phyloP scores from a whole-genome alignment of 2,329 filamentous ascomycete genomes.

The Microsporum canis region DNA sequence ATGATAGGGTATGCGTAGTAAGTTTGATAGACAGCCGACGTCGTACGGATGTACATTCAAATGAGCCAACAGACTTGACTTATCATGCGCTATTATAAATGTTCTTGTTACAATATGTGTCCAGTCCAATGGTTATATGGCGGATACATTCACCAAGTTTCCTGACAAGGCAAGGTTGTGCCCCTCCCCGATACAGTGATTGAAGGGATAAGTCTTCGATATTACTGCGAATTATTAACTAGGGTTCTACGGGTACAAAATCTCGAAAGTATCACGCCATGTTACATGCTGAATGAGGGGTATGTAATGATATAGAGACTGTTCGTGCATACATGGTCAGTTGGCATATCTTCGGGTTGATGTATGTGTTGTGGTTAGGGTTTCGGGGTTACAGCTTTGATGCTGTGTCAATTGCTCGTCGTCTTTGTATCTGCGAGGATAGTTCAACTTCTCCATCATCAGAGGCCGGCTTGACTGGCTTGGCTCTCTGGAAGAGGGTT shows the following conservation, averaged over 20 bases:
- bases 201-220: background rate
- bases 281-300: background rate
- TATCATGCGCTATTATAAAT: background rate
- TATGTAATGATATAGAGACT: background rate
- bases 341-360: background rate
- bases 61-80: background rate
- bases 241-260: background rate
- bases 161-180: no score
- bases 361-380: background rate
- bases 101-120: no score
- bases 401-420: conserved; percentile 25
- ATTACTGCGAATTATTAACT: background rate
- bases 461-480: conserved; percentile 9
- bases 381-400: background rate
- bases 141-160: no score
- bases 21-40: background rate
- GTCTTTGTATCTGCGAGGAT: conserved; percentile 27
- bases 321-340: background rate
- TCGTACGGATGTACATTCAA: background rate
- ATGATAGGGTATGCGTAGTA: background rate
- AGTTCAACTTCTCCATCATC: conserved; percentile 21
- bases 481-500: conserved; percentile 47
- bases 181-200: no score
- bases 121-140: no score
- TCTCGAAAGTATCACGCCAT: background rate